These are phyloP conservation scores for Clarireedia homoeocarpa DNA, from an alignment of 2,329 filamentous ascomycete genomes.

Conservation along the genomic window DNA sequence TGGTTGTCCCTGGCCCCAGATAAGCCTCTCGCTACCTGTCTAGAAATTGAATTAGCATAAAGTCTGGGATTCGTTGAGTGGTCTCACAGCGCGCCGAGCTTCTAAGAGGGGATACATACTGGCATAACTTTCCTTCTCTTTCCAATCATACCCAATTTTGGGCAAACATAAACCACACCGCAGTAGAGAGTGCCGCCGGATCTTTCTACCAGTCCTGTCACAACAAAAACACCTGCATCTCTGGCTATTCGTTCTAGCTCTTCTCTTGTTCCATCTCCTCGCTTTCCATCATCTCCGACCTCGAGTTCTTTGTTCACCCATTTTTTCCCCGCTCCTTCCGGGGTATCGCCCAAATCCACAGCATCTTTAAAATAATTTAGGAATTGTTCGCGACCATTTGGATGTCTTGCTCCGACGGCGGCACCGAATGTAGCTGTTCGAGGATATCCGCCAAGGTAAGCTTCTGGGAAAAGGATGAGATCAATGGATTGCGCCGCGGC, in stretches of 20 bases:
- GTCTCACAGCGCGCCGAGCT: too few relatives aligned
- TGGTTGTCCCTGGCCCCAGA: constrained; percentile 83
- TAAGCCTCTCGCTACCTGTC: constrained; percentile 72
- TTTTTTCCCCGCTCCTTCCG: constrained; percentile 56
- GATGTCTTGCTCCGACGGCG: constrained; percentile 59
- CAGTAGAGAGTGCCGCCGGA: constrained; percentile 81
- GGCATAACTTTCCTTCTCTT: constrained; percentile 93
- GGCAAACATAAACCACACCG: constrained; percentile 73
- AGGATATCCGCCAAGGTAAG: constrained; percentile 86
- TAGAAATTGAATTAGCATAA: constrained; percentile 2
- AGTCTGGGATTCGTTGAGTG: not conserved
- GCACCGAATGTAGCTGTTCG: constrained; percentile 73
- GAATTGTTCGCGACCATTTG: constrained; percentile 72
- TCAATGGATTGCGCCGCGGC: constrained; percentile 53
- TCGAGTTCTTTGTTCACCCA: constrained; percentile 60
- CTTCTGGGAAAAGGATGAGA: constrained; percentile 83
- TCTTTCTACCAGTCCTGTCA: constrained; percentile 72
- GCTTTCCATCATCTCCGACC: constrained; percentile 40
- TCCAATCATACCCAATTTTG: constrained; percentile 61
- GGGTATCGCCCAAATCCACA: constrained; percentile 79
- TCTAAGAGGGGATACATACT: constrained; percentile 36
- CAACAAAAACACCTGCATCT: constrained; percentile 74
- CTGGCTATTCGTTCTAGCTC: constrained; percentile 66
- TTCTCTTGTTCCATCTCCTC: constrained; percentile 74
- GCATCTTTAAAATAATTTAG: constrained; percentile 70